Evolutionary conservation across 371 early-diverging fungal genomes (phyloP).

Genomic region (Actinomortierella ambigua): DNA sequence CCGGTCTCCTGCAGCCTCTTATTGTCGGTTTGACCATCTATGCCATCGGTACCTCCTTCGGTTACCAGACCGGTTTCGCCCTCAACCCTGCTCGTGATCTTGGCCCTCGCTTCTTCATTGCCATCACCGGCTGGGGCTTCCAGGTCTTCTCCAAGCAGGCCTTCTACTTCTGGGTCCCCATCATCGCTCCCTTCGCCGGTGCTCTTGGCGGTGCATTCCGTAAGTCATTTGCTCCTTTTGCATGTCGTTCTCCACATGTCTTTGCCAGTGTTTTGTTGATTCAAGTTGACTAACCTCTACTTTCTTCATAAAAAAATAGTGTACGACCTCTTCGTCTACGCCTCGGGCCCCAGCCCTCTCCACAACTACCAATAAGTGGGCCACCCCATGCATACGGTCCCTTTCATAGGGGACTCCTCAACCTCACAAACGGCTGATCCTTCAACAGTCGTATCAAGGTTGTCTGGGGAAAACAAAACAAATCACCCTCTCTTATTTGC

Average conservation of each 20-base stretch:
- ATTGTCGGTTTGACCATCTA: constrained; percentile 71
- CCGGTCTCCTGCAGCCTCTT: constrained; percentile 54
- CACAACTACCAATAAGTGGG: constrained; percentile 26
- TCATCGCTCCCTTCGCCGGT: constrained; percentile 79
- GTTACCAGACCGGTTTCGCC: constrained; percentile 78
- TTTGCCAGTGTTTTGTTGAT: no score
- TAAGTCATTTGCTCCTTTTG: constrained; percentile 56
- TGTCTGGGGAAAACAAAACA: no score
- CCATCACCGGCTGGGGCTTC: constrained; percentile 77
- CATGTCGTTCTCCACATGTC: no score
- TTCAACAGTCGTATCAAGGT: no score
- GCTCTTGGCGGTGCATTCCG: constrained; percentile 73
- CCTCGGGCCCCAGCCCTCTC: constrained; percentile 38
- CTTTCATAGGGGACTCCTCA: no score
- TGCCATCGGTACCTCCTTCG: constrained; percentile 65
- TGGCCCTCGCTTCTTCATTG: constrained; percentile 84
- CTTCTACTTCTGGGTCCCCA: constrained; percentile 80
- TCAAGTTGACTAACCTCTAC: neutral
- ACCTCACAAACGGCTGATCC: no score
- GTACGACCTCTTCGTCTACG: constrained; percentile 37
- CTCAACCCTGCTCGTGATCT: constrained; percentile 92
- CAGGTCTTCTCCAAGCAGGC: constrained; percentile 67
- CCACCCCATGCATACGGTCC: no score
- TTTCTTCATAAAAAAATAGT: neutral
- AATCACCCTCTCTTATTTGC: no score